These are phyloP conservation scores for Megacollybia platyphylla DNA, from an alignment of 1,284 basidiomycete genomes.

Conservation along the genomic window DNA sequence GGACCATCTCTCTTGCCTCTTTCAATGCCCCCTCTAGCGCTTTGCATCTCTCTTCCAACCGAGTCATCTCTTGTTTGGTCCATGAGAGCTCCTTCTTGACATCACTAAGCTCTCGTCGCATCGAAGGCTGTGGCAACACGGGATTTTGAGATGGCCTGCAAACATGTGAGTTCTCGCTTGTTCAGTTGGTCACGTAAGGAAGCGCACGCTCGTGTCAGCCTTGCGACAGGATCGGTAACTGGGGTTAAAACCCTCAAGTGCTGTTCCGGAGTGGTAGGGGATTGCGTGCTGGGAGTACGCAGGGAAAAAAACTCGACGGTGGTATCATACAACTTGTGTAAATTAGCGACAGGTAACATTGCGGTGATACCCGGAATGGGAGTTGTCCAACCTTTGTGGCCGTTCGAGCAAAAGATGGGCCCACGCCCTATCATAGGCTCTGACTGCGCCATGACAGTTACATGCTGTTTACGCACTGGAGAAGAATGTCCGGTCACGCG, in stretches of 20 bases:
- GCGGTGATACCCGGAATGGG: not conserved
- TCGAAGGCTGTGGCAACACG: constrained; percentile 21
- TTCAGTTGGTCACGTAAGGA: constrained; percentile 25
- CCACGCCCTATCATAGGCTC: too few relatives aligned
- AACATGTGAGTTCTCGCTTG: constrained; percentile 28
- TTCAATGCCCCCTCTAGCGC: constrained; percentile 43
- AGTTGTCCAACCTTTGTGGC: too few relatives aligned
- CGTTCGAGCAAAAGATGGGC: too few relatives aligned
- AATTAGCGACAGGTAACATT: constrained; percentile 36
- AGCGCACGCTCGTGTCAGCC: constrained; percentile 24
- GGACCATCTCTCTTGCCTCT: constrained; percentile 36
- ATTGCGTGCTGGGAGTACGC: constrained; percentile 21
- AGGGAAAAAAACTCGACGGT: constrained; percentile 48
- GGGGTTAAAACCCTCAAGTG: constrained; percentile 13
- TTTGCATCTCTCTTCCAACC: constrained; percentile 46
- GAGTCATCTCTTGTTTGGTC: constrained; percentile 36
- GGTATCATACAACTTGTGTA: constrained; percentile 43
- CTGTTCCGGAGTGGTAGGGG: constrained; percentile 12
- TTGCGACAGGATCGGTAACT: constrained; percentile 20
- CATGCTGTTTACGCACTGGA: not conserved
- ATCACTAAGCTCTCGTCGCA: constrained; percentile 48
- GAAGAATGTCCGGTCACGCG: constrained; percentile 9
- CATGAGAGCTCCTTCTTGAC: constrained; percentile 42
- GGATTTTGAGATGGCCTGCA: constrained; percentile 13
- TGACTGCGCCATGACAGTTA: not conserved